These are phyloP conservation scores for Millerozyma acaciae DNA, from an alignment of 805 yeast species.

Conservation along the genomic window DNA sequence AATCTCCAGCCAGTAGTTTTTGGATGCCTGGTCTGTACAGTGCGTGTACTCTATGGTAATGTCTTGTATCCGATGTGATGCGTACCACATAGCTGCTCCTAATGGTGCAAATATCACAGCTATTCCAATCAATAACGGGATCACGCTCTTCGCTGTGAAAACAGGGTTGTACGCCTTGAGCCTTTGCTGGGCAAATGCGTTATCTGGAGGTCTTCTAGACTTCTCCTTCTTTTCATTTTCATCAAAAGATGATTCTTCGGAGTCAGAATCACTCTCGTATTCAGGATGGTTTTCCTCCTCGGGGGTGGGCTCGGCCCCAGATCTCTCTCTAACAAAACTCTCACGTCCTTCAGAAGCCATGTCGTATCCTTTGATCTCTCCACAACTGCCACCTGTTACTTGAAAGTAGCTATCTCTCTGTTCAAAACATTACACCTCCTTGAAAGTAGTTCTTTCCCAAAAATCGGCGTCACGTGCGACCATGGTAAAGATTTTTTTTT, in stretches of 20 bases:
- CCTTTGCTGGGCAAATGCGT: slow-evolving; percentile 76
- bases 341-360: too few relatives aligned
- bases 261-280: slow-evolving; percentile 23
- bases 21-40: slow-evolving; percentile 34
- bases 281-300: slow-evolving; percentile 2
- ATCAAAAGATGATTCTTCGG: slow-evolving; percentile 42
- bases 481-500: too few relatives aligned
- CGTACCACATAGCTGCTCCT: slow-evolving; percentile 48
- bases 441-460: too few relatives aligned
- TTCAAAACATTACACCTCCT: too few relatives aligned
- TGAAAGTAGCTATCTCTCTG: too few relatives aligned
- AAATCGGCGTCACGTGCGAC: too few relatives aligned
- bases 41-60: slow-evolving; percentile 39
- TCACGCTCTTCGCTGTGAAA: slow-evolving; percentile 83
- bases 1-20: slow-evolving; percentile 28
- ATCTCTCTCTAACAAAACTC: neutral
- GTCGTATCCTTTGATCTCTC: too few relatives aligned
- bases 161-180: slow-evolving; percentile 81
- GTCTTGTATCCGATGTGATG: slow-evolving; percentile 36
- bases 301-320: too few relatives aligned
- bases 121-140: slow-evolving; percentile 72
- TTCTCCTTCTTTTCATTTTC: slow-evolving; percentile 43
- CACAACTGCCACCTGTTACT: too few relatives aligned
- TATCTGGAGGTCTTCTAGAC: slow-evolving; percentile 62
- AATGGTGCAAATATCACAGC: slow-evolving; percentile 63